Base-by-base conservation (phyloP, 495 filamentous ascomycete genomes). In the Saxispiralis lemnorum region DNA sequence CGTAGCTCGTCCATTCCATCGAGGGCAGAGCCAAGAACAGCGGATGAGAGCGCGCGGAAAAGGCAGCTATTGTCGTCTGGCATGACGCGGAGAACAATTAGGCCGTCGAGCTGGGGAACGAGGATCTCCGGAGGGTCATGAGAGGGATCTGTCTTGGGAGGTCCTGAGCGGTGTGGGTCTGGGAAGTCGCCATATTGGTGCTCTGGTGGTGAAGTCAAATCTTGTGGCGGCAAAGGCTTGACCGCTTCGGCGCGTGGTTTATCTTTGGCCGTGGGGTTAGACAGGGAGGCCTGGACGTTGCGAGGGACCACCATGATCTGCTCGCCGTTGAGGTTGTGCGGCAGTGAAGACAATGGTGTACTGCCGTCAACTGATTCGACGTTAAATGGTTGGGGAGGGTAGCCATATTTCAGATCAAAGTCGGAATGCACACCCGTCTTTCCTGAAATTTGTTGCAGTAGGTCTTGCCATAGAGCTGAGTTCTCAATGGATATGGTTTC, bases 41-140 rank as follows among this genome's bases (percentile, higher is more conserved):
- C 82, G 40, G 76, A 78, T 41, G 78, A 77, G 18, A 96, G 71
- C 0, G 92, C 89, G 9, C 85, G 80, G 60, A 96, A 97, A 46
- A 96, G 76, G 60, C 89, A 97, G 35, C 76, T 81, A 60, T 95
- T 95, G 58, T 97, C 89, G 56, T 95, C 89, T 9, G 87, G 83
- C 89, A 97, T 95, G 30, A 96, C 83, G 2, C 89, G 78, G 5
- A 95, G 73, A 21, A 93, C 76, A 19, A 86, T 62, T 0, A 73
- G 81, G 19, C 76, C 76, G 9, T 64, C 64, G 41, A 72, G 75
- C 16, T 68, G 63, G 17, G 75, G 66, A 2, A 83, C 63, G 0
- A 73, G 64, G n/a, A 83, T 56, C 53, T 83, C 79, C 0, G 81
- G 81, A 6, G 80, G 73, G 51, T 87, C 81, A 20, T 37, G 52